Percentiles rank a stretch among this genome's conserved stretches.
Evolutionary conservation across 306 rosid genomes (phyloP).

Genomic region (Vicia faba): DNA sequence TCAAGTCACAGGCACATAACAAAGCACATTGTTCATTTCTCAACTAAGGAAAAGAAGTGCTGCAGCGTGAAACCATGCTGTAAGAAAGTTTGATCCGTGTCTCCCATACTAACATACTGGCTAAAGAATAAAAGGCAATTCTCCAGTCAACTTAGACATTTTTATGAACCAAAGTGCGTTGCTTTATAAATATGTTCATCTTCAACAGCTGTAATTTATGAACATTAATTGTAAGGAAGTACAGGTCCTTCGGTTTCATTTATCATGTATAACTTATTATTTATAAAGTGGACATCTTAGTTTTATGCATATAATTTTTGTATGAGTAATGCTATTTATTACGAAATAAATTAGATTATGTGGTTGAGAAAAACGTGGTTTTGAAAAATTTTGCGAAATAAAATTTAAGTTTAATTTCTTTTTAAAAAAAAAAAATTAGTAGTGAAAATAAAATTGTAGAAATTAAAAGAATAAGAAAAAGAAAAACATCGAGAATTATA

Average conservation of each 20-base stretch:
- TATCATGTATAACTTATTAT: slow-evolving; percentile 11
- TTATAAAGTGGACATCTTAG: neutral
- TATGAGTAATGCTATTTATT: too few relatives aligned
- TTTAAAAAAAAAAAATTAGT: too few relatives aligned
- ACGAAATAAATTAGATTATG: too few relatives aligned
- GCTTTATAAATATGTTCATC: slow-evolving; percentile 1
- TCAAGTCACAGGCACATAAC: slow-evolving; percentile 63
- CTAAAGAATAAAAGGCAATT: slow-evolving; percentile 14
- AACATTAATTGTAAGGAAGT: neutral
- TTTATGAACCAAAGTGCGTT: slow-evolving; percentile 9
- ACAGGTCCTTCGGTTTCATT: slow-evolving; percentile 16
- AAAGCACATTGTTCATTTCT: slow-evolving; percentile 58
- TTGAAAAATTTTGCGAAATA: too few relatives aligned
- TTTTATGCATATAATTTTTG: slow-evolving; percentile 12
- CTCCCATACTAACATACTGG: slow-evolving; percentile 5
- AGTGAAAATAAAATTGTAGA: too few relatives aligned
- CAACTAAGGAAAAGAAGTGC: slow-evolving; percentile 62
- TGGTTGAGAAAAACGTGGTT: too few relatives aligned
- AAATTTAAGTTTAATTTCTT: too few relatives aligned
- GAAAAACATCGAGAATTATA: too few relatives aligned
- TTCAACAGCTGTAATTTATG: slow-evolving; percentile 7
- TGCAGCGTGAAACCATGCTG: slow-evolving; percentile 84
- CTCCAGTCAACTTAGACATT: neutral
- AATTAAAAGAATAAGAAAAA: too few relatives aligned
- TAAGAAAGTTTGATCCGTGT: slow-evolving; percentile 52